Percentiles rank a stretch among this genome's conserved stretches.
phyloP scores from a whole-genome alignment of 1,139 yeast genomes.

The Protomyces lactucae-debilis region DNA sequence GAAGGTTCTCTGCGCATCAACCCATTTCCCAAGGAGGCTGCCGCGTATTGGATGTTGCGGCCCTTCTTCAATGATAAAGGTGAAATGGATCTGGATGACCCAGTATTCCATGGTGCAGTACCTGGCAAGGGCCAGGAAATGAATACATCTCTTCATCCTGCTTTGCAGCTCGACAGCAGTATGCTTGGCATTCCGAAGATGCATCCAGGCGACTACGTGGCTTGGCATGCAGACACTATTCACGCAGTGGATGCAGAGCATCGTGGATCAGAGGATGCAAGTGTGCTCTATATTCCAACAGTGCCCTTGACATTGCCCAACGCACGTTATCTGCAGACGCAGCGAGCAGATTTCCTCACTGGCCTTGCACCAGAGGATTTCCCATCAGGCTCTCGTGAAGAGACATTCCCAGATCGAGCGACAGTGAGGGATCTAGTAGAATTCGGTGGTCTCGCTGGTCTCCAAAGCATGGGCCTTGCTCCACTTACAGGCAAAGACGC shows the following conservation, averaged over 20 bases:
- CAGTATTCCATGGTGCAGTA: constrained; percentile 39
- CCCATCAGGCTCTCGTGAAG: constrained; percentile 36
- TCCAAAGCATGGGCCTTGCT: not conserved
- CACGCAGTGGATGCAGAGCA: constrained; percentile 50
- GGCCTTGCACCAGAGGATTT: constrained; percentile 41
- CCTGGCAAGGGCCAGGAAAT: constrained; percentile 40
- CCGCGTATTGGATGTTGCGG: constrained; percentile 46
- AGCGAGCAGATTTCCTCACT: constrained; percentile 38
- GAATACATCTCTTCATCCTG: constrained; percentile 34
- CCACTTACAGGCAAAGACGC: not conserved
- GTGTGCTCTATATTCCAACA: constrained; percentile 44
- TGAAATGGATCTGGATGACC: constrained; percentile 32
- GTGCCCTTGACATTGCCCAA: constrained; percentile 37
- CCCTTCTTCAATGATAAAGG: constrained; percentile 43
- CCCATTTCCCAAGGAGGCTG: constrained; percentile 43
- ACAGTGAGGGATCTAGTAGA: not conserved
- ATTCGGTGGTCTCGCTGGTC: not conserved
- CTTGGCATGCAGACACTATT: constrained; percentile 50
- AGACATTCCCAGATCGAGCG: not conserved
- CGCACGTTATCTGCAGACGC: constrained; percentile 36
- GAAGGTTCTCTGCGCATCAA: constrained; percentile 47
- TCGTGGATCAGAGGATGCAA: constrained; percentile 43
- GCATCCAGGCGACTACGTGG: constrained; percentile 44
- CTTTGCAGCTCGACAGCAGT: constrained; percentile 34
- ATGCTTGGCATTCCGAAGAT: constrained; percentile 36